These are phyloP conservation scores for Phialemoniopsis sp. DNA, from an alignment of 2,329 filamentous ascomycete species.

Conservation along the genomic window DNA sequence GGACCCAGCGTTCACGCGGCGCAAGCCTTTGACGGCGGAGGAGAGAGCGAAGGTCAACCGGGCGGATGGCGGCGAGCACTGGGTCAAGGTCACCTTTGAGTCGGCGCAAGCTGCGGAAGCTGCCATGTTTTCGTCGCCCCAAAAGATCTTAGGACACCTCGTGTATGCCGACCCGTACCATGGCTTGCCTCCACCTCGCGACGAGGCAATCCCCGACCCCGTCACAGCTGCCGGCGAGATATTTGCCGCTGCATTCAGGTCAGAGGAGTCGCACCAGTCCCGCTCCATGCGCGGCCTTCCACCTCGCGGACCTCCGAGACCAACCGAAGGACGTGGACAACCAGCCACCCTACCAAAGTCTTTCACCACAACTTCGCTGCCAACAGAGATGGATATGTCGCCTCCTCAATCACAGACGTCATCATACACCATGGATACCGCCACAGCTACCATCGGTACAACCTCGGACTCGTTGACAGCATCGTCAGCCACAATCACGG, in stretches of 20 bases:
- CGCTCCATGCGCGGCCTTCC: not conserved
- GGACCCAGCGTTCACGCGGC: slow-evolving; percentile 66
- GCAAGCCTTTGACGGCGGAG: slow-evolving; percentile 60
- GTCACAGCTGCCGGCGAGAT: slow-evolving; percentile 31
- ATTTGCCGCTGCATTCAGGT: slow-evolving; percentile 16
- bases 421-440: slow-evolving; percentile 54
- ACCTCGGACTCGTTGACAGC: slow-evolving; percentile 29
- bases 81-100: slow-evolving; percentile 86
- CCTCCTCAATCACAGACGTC: slow-evolving; percentile 44
- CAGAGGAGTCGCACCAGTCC: slow-evolving; percentile 6
- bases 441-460: slow-evolving; percentile 44
- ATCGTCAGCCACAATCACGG: slow-evolving; percentile 43
- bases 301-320: slow-evolving; percentile 3
- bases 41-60: slow-evolving; percentile 77
- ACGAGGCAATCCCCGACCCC: slow-evolving; percentile 57
- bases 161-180: slow-evolving; percentile 69
- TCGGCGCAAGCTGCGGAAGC: slow-evolving; percentile 66
- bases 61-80: slow-evolving; percentile 81
- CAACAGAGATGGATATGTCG: slow-evolving; percentile 27
- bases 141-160: slow-evolving; percentile 65
- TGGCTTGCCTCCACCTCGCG: slow-evolving; percentile 54
- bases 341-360: slow-evolving; percentile 21
- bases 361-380: slow-evolving; percentile 28
- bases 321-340: slow-evolving; percentile 16
- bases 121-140: slow-evolving; percentile 66